These are phyloP conservation scores for Lophium mytilinum DNA, from an alignment of 495 filamentous ascomycete species.

Conservation along the genomic window DNA sequence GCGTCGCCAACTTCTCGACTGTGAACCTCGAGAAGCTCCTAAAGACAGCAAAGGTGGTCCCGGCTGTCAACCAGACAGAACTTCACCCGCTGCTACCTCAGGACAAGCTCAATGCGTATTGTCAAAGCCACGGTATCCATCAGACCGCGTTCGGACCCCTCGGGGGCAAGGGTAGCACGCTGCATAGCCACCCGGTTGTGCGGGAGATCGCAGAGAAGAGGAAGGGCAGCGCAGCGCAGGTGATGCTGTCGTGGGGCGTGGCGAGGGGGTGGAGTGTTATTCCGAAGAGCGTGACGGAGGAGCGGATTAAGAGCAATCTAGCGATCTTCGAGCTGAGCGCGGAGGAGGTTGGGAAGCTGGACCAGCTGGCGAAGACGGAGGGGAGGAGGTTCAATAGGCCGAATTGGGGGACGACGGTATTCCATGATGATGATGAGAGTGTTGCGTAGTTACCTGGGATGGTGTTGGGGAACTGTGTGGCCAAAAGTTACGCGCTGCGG, in stretches of 20 bases:
- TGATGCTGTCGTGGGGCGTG: conserved; percentile 30
- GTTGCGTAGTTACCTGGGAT: not conserved
- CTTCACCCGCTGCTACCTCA: conserved; percentile 10
- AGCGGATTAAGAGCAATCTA: conserved; percentile 26
- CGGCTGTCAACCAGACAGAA: conserved; percentile 13
- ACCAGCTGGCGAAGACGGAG: conserved; percentile 6
- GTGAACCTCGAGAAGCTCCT: conserved; percentile 4
- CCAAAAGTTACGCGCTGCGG: too few species aligned
- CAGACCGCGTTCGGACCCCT: conserved; percentile 9
- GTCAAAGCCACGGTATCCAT: conserved; percentile 2
- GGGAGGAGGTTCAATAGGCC: conserved; percentile 13
- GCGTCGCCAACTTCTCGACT: conserved; percentile 10
- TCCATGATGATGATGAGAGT: conserved; percentile 12
- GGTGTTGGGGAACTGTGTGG: too few species aligned
- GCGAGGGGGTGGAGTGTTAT: conserved; percentile 28
- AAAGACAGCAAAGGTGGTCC: conserved; percentile 1
- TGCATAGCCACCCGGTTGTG: conserved; percentile 12
- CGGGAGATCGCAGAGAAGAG: conserved; percentile 26
- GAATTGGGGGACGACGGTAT: conserved; percentile 5
- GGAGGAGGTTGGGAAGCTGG: not conserved
- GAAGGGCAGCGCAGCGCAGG: conserved; percentile 28
- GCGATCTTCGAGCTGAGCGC: conserved; percentile 7
- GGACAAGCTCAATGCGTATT: conserved; percentile 5
- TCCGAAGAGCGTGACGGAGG: conserved; percentile 27
- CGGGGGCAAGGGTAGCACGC: conserved; percentile 5